Percentiles rank a stretch among this genome's conserved stretches.
phyloP scores from a whole-genome alignment of 1,284 basidiomycete genomes.

The Athelia sp. region DNA sequence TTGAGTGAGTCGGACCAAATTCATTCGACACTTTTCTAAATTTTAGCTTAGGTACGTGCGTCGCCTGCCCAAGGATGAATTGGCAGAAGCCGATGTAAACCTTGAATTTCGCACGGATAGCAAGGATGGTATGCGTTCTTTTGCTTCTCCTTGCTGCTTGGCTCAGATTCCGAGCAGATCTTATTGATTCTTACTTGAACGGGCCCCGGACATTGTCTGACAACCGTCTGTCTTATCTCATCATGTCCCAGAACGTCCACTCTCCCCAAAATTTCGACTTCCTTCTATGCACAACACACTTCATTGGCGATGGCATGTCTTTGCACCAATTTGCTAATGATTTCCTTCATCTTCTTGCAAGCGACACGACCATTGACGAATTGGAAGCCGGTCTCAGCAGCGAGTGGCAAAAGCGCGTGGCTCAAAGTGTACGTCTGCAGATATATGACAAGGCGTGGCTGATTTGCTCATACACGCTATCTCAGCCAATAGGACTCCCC shows the following conservation, averaged over 20 bases:
- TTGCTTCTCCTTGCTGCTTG: conserved; percentile 1
- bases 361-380: conserved; percentile 32
- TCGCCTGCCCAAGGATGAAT: conserved; percentile 36
- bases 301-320: conserved; percentile 76
- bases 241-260: conserved; percentile 40
- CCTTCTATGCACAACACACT: conserved; percentile 67
- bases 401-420: conserved; percentile 44
- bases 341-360: conserved; percentile 57
- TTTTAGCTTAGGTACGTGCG: conserved; percentile 40
- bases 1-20: conserved; percentile 43
- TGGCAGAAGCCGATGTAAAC: conserved; percentile 41
- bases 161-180: conserved; percentile 30
- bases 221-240: conserved; percentile 63
- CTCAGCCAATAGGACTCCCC: conserved; percentile 38
- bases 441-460: no score
- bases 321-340: conserved; percentile 72
- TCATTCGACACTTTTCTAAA: conserved; percentile 5
- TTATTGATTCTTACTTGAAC: conserved; percentile 68
- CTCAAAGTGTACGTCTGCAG: conserved; percentile 5
- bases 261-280: conserved; percentile 37
- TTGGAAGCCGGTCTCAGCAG: conserved; percentile 37
- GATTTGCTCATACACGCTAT: no score
- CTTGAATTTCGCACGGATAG: conserved; percentile 45
- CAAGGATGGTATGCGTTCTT: conserved; percentile 44
- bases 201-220: conserved; percentile 70